A percentile compares a stretch with the other conserved stretches of the same genome.
phyloP scores from a whole-genome alignment of 164 flowering plant genomes.

The Saururus chinensis region DNA sequence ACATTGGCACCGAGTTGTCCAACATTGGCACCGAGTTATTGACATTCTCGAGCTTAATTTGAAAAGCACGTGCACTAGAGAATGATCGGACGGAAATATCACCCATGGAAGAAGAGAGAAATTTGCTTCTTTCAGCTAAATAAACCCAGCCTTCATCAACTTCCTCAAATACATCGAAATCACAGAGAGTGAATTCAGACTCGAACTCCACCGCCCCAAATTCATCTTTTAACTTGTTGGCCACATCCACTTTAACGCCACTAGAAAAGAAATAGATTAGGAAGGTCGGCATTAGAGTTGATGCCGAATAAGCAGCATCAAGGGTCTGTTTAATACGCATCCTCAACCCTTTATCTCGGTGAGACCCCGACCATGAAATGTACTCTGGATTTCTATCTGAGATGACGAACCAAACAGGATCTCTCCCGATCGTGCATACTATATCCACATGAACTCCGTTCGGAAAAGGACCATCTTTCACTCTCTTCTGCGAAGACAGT shows the following conservation, averaged over 20 bases:
- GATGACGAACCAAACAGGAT: slow-evolving; percentile 76
- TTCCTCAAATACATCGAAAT: slow-evolving; percentile 30
- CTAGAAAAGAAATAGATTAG: slow-evolving; percentile 66
- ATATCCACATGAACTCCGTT: slow-evolving; percentile 57
- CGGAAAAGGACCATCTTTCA: slow-evolving; percentile 6
- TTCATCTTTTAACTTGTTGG: slow-evolving; percentile 28
- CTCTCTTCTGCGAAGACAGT: slow-evolving; percentile 8
- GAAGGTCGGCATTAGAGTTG: slow-evolving; percentile 43
- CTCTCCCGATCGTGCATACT: slow-evolving; percentile 49
- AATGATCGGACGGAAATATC: slow-evolving; percentile 19
- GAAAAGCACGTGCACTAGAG: slow-evolving; percentile 32
- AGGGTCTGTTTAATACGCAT: slow-evolving; percentile 33
- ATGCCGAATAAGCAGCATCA: slow-evolving; percentile 35
- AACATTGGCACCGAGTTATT: slow-evolving; percentile 6
- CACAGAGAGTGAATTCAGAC: slow-evolving; percentile 20
- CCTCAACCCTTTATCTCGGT: slow-evolving; percentile 39
- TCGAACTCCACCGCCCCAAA: slow-evolving; percentile 42
- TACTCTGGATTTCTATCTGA: slow-evolving; percentile 80
- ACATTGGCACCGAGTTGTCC: slow-evolving; percentile 6
- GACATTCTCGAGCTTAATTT: slow-evolving; percentile 30
- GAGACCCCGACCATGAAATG: slow-evolving; percentile 42
- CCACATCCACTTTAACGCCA: slow-evolving; percentile 31
- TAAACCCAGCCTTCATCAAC: slow-evolving; percentile 50
- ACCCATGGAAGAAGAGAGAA: background rate
- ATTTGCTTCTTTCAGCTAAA: slow-evolving; percentile 15